Evolutionary conservation across 805 yeast species (phyloP).

Genomic region (Lipomyces yamadae): DNA sequence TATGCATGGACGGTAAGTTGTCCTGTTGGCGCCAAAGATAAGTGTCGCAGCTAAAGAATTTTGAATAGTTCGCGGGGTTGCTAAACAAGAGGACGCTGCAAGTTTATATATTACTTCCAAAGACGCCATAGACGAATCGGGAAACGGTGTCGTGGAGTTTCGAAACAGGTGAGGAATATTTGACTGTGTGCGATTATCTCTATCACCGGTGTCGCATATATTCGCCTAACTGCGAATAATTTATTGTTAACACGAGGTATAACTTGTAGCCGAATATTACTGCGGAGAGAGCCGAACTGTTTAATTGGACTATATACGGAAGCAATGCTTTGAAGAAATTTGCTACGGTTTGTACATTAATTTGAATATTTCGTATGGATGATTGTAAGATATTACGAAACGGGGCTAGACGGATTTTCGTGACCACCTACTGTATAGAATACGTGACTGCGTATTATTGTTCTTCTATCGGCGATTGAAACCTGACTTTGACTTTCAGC

Average conservation of each 20-base stretch:
- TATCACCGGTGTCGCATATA: background rate
- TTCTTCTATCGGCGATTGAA: background rate
- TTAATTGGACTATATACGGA: conserved; percentile 32
- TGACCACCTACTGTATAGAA: background rate
- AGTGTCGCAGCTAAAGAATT: background rate
- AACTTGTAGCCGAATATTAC: conserved; percentile 23
- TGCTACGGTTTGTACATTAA: background rate
- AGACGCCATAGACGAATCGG: conserved; percentile 10
- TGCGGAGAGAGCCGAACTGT: conserved; percentile 30
- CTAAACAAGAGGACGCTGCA: conserved; percentile 27
- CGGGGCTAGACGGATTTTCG: background rate
- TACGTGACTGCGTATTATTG: background rate
- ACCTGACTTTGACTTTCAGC: background rate
- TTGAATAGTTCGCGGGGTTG: conserved; percentile 30
- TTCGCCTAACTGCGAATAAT: background rate
- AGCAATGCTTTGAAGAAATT: background rate
- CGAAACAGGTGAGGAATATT: conserved; percentile 16
- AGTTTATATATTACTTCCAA: conserved; percentile 7
- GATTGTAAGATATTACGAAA: background rate
- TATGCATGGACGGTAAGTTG: conserved; percentile 30
- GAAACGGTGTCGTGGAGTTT: conserved; percentile 23
- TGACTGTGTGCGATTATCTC: background rate
- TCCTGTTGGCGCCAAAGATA: background rate
- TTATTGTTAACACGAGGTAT: background rate
- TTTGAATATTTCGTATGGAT: background rate